phyloP scores from a whole-genome alignment of 768 basidiomycete species.

The Lyophyllum atratum region DNA sequence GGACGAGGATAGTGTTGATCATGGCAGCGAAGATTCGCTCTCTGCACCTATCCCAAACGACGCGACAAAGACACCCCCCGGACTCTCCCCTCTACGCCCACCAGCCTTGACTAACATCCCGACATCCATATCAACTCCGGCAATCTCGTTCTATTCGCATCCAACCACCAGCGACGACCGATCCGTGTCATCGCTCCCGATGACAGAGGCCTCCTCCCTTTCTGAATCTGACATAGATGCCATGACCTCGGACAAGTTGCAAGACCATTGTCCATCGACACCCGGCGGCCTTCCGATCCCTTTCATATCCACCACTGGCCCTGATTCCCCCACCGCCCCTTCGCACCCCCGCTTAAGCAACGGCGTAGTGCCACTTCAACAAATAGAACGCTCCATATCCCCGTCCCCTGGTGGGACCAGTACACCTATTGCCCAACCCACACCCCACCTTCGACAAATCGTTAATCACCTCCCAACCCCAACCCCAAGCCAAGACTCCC shows the following conservation, averaged over 20 bases:
- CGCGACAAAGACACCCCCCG: constrained; percentile 2
- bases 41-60: background rate
- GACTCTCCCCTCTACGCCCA: constrained; percentile 17
- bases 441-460: constrained; percentile 18
- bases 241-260: constrained; percentile 4
- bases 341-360: constrained; percentile 14
- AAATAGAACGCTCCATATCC: constrained; percentile 3
- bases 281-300: constrained; percentile 53
- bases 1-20: constrained; percentile 20
- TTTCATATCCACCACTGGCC: constrained; percentile 52
- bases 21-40: background rate
- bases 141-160: constrained; percentile 34
- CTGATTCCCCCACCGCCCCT: constrained; percentile 35
- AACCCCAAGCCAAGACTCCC: background rate
- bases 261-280: constrained; percentile 16
- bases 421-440: constrained; percentile 10
- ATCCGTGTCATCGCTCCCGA: constrained; percentile 44
- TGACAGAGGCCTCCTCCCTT: constrained; percentile 26
- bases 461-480: constrained; percentile 14
- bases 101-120: constrained; percentile 28
- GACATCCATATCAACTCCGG: constrained; percentile 43
- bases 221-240: constrained; percentile 27
- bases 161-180: constrained; percentile 26
- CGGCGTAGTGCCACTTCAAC: background rate
- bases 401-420: constrained; percentile 2